Percentiles rank a stretch among this genome's conserved stretches.
These are phyloP conservation scores for Rhytidiadelphus loreus DNA, from an alignment of 225 moss, liverwort and hornwort species.

Conservation along the genomic window DNA sequence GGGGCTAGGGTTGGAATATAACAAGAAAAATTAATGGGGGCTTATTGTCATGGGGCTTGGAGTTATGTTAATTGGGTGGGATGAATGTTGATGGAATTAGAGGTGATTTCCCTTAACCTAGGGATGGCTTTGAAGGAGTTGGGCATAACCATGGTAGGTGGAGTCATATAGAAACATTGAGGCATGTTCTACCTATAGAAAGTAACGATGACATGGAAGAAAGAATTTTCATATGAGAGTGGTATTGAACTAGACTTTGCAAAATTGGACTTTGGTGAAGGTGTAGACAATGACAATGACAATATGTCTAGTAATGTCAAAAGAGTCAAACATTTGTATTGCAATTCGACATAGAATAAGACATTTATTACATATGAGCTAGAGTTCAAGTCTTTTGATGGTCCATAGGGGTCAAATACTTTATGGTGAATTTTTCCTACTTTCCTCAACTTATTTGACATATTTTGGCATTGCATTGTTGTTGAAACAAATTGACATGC, in stretches of 20 bases:
- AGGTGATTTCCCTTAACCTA: no score
- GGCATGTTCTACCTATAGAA: accelerated
- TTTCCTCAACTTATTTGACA: not conserved
- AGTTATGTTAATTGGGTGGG: no score
- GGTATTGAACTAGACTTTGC: not conserved
- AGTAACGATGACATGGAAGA: accelerated
- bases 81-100: no score
- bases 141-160: not conserved
- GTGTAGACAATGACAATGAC: accelerated
- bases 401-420: accelerated
- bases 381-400: not conserved
- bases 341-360: not conserved
- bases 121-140: not conserved
- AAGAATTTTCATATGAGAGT: not conserved
- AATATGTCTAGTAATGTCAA: not conserved
- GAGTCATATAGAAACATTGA: accelerated
- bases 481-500: accelerated
- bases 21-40: no score
- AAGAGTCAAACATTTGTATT: not conserved
- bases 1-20: no score
- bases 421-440: not conserved
- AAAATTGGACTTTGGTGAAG: not conserved
- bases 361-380: not conserved
- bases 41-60: no score
- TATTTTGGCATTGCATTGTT: not conserved